phyloP scores from a whole-genome alignment of 345 rosid species.

The Acer negundo region DNA sequence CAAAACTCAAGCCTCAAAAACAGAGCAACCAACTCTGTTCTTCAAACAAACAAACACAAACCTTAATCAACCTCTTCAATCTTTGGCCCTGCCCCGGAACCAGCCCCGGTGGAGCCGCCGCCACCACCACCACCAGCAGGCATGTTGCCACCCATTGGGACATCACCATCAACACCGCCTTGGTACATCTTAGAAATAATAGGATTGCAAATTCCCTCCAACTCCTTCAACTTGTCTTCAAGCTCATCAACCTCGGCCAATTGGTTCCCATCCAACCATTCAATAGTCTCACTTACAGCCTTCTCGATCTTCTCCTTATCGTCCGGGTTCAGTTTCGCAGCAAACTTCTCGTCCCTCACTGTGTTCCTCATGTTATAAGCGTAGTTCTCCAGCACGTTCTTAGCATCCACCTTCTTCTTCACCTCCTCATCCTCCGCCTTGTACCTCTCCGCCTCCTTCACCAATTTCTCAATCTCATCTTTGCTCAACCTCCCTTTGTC shows the following conservation, averaged over 20 bases:
- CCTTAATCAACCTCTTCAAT: slow-evolving; percentile 52
- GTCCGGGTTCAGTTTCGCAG: slow-evolving; percentile 29
- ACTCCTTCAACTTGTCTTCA: slow-evolving; percentile 45
- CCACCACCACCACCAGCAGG: slow-evolving; percentile 8
- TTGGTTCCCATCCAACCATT: slow-evolving; percentile 49
- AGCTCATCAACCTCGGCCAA: slow-evolving; percentile 47
- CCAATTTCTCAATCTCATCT: slow-evolving; percentile 49
- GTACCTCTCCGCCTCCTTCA: slow-evolving; percentile 48
- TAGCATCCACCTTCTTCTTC: slow-evolving; percentile 50
- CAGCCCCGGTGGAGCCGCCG: slow-evolving; percentile 16
- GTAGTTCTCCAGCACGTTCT: slow-evolving; percentile 44
- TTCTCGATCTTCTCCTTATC: slow-evolving; percentile 43
- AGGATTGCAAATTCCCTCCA: slow-evolving; percentile 46
- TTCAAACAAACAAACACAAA: neutral
- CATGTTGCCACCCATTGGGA: slow-evolving; percentile 15
- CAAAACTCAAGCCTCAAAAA: neutral
- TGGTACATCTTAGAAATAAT: slow-evolving; percentile 47
- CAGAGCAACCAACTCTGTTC: neutral
- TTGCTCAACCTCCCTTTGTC: slow-evolving; percentile 50
- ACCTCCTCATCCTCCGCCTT: slow-evolving; percentile 47
- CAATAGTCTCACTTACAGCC: slow-evolving; percentile 38
- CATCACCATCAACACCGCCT: slow-evolving; percentile 25
- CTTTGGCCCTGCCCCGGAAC: slow-evolving; percentile 44
- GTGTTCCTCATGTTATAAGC: slow-evolving; percentile 52
- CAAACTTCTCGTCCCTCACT: slow-evolving; percentile 40